Conservation (phyloP, 345 rosid genomes). For the Euclidium syriacum region DNA sequence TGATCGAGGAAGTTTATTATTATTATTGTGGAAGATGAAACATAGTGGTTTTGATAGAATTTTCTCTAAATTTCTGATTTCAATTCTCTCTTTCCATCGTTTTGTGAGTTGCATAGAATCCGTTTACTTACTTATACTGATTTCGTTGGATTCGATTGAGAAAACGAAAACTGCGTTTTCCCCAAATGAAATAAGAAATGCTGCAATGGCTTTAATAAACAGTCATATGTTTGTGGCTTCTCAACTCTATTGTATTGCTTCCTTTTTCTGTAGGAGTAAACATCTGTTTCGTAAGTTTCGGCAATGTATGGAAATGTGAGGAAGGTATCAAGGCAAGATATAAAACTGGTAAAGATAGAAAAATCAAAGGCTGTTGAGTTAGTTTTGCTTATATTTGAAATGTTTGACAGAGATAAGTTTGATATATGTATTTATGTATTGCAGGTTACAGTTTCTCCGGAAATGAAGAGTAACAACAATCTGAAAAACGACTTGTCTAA, state of each 20-base stretch:
- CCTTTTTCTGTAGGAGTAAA: not conserved
- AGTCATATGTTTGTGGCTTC: not conserved
- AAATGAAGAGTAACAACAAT: constrained; percentile 45
- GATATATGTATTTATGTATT: constrained; percentile 19
- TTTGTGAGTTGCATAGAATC: not conserved
- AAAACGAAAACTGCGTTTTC: not conserved
- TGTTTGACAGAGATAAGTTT: not conserved
- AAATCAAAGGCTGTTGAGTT: too few species aligned
- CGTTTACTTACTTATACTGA: not conserved
- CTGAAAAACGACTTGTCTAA: constrained; percentile 42
- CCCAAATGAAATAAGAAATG: not conserved
- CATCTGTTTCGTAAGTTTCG: constrained; percentile 5
- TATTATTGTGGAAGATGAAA: not conserved
- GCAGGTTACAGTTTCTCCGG: constrained; percentile 58
- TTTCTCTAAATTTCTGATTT: too few species aligned
- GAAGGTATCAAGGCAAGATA: constrained; percentile 17
- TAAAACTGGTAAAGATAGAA: constrained; percentile 12
- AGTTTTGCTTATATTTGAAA: too few species aligned
- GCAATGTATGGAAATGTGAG: constrained; percentile 27
- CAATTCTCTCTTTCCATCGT: too few species aligned
- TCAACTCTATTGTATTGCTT: not conserved
- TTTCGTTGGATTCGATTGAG: not conserved
- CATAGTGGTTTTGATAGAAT: not conserved
- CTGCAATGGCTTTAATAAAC: too few species aligned
- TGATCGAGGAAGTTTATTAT: not conserved